Conservation (phyloP, 257 asterid genomes). For the Solanum bukasovii region DNA sequence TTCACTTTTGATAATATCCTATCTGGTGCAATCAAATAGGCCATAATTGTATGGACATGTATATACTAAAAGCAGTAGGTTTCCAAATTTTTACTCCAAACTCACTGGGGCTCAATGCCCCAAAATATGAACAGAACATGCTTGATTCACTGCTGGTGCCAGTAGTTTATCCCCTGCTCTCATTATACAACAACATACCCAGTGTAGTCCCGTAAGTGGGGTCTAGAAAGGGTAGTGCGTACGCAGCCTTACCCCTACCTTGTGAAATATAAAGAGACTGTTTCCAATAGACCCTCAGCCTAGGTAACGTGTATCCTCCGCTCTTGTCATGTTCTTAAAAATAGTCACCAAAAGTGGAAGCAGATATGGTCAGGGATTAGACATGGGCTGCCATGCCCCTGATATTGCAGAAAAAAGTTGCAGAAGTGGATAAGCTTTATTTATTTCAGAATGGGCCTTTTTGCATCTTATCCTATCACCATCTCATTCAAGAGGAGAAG, state of each 20-base stretch:
- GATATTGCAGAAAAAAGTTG: slow-evolving; percentile 8
- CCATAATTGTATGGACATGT: background rate
- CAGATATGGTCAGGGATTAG: background rate
- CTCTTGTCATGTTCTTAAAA: background rate
- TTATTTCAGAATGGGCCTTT: slow-evolving; percentile 24
- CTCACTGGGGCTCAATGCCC: background rate
- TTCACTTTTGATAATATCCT: background rate
- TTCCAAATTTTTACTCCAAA: background rate
- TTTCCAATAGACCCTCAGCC: background rate
- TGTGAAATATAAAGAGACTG: background rate
- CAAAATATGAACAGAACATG: background rate
- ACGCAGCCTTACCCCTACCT: background rate
- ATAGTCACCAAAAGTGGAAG: background rate
- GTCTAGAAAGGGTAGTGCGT: too few species aligned
- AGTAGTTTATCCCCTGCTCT: background rate
- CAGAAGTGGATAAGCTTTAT: slow-evolving; percentile 35
- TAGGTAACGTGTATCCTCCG: background rate
- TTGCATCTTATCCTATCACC: background rate
- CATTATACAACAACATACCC: background rate
- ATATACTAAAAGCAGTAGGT: background rate
- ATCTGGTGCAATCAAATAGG: background rate
- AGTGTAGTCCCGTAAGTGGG: background rate
- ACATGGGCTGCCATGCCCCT: slow-evolving; percentile 14
- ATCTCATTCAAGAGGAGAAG: slow-evolving; percentile 1
- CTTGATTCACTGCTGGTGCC: background rate